phyloP scores from a whole-genome alignment of 306 rosid species.

The Aeschynomene evenia region DNA sequence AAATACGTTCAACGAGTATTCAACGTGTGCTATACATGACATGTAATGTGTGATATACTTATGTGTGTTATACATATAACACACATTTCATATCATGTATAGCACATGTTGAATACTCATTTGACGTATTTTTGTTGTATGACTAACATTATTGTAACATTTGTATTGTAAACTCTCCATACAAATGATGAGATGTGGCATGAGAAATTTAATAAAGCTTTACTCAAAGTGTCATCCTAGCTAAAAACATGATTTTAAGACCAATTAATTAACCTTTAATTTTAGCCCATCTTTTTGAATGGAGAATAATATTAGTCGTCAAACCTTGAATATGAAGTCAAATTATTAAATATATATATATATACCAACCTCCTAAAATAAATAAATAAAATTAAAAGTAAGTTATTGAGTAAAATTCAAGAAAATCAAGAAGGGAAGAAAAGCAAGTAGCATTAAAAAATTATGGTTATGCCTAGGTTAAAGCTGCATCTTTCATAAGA shows the following conservation, averaged over 20 bases:
- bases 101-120: too few relatives aligned
- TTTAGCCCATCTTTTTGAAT: not conserved
- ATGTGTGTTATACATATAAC: too few relatives aligned
- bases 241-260: not conserved
- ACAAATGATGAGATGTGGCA: not conserved
- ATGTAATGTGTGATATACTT: too few relatives aligned
- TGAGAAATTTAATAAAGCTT: not conserved
- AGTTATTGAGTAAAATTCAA: not conserved
- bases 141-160: too few relatives aligned
- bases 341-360: too few relatives aligned
- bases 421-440: not conserved
- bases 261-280: not conserved
- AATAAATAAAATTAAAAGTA: not conserved
- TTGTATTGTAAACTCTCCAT: not conserved
- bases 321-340: slow-evolving; percentile 1
- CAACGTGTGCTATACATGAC: too few relatives aligned
- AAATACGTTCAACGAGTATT: too few relatives aligned
- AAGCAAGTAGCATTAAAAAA: not conserved
- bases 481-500: not conserved
- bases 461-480: not conserved
- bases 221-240: not conserved
- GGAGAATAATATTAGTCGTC: not conserved
- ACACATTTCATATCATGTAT: too few relatives aligned
- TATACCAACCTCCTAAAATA: not conserved
- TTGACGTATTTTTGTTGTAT: too few relatives aligned